phyloP scores from a whole-genome alignment of 768 basidiomycete genomes.

The Hygrophorus pudorinus region DNA sequence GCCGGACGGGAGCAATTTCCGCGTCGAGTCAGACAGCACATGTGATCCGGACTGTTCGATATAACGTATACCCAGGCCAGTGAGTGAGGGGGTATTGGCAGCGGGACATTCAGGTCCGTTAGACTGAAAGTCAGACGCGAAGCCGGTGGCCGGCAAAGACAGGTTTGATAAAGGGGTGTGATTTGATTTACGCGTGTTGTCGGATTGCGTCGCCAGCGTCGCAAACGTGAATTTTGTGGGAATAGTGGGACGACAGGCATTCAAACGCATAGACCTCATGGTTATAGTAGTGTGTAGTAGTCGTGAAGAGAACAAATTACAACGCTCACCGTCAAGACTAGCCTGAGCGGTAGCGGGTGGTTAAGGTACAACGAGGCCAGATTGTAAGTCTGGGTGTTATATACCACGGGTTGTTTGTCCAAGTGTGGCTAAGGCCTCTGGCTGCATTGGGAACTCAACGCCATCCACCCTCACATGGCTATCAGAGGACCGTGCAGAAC shows the following conservation, averaged over 20 bases:
- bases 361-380: neutral
- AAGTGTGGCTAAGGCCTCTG: constrained; percentile 1
- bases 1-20: neutral
- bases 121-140: constrained; percentile 25
- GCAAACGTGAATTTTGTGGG: neutral
- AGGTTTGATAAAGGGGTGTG: constrained; percentile 17
- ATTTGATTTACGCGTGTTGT: neutral
- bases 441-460: neutral
- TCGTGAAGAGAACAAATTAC: neutral
- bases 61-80: constrained; percentile 23
- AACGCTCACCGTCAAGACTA: neutral
- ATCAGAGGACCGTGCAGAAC: neutral
- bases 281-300: constrained; percentile 1
- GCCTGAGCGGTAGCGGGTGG: neutral
- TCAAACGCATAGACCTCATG: neutral
- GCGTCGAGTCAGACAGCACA: neutral
- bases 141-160: constrained; percentile 10
- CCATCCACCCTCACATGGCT: neutral
- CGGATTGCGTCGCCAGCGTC: constrained; percentile 2
- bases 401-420: neutral
- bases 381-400: neutral
- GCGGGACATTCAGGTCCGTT: constrained; percentile 17
- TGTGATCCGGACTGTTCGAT: constrained; percentile 6
- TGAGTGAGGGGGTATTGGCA: constrained; percentile 4
- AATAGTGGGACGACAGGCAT: neutral